Conservation (phyloP, 768 basidiomycete species). For the Cyclocybe cylindracea region DNA sequence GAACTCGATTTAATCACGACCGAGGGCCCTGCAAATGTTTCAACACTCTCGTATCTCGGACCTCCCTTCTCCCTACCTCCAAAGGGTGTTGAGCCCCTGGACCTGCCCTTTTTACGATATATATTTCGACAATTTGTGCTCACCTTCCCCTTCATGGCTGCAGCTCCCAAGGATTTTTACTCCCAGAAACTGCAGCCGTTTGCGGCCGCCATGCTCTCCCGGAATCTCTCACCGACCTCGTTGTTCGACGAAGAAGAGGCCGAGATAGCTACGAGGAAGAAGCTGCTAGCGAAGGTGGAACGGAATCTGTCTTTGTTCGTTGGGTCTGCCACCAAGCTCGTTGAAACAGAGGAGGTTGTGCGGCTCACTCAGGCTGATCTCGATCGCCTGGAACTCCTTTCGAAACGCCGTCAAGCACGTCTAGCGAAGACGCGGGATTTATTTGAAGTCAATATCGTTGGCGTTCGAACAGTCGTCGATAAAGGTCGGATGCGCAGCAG, state of each 20-base stretch:
- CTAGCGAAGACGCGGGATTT: slow-evolving; percentile 46
- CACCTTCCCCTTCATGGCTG: slow-evolving; percentile 92
- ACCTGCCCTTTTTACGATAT: slow-evolving; percentile 88
- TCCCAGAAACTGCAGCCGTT: slow-evolving; percentile 95
- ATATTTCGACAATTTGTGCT: slow-evolving; percentile 92
- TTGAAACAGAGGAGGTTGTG: slow-evolving; percentile 87
- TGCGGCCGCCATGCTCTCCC: slow-evolving; percentile 75
- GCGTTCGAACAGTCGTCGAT: slow-evolving; percentile 80
- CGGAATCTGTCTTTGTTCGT: slow-evolving; percentile 84
- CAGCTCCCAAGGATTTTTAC: slow-evolving; percentile 91
- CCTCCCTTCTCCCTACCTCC: slow-evolving; percentile 80
- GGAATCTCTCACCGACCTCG: slow-evolving; percentile 69
- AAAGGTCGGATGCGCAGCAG: slow-evolving; percentile 85
- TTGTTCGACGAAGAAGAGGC: slow-evolving; percentile 56
- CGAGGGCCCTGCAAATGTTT: slow-evolving; percentile 35
- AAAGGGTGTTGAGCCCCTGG: slow-evolving; percentile 54
- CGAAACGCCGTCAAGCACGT: slow-evolving; percentile 60
- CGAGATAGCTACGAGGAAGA: slow-evolving; percentile 62
- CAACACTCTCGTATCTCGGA: slow-evolving; percentile 85
- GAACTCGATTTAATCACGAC: slow-evolving; percentile 75
- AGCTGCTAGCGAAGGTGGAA: slow-evolving; percentile 76
- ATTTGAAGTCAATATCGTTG: slow-evolving; percentile 91
- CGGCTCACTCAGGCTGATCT: slow-evolving; percentile 85
- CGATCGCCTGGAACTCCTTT: slow-evolving; percentile 71
- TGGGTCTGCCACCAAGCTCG: slow-evolving; percentile 78